These are phyloP conservation scores for Sutorius eximius DNA, from an alignment of 1,284 basidiomycete species.

Conservation along the genomic window DNA sequence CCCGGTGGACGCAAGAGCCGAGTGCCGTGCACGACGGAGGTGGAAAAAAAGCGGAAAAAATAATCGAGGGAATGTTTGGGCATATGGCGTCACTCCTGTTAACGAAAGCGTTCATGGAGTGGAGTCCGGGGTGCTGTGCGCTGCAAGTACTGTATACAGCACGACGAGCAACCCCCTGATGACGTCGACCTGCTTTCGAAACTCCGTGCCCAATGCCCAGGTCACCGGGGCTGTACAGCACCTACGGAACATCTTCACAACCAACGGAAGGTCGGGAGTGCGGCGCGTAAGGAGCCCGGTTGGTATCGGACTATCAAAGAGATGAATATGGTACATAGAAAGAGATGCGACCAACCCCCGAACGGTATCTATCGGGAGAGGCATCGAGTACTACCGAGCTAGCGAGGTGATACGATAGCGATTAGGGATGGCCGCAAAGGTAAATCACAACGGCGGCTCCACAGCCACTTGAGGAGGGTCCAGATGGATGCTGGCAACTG, in stretches of 20 bases:
- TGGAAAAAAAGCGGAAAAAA: background rate
- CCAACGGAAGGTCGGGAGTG: background rate
- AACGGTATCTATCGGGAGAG: conserved; percentile 1
- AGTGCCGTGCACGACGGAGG: conserved; percentile 5
- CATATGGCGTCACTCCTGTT: conserved; percentile 14
- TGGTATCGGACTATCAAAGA: conserved; percentile 2
- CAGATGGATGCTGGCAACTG: conserved; percentile 1
- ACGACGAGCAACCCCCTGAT: conserved; percentile 12
- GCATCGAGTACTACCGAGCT: background rate
- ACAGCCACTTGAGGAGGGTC: conserved; percentile 5
- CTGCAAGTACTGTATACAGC: background rate
- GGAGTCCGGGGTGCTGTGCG: conserved; percentile 5
- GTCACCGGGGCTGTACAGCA: conserved; percentile 9
- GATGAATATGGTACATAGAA: conserved; percentile 7
- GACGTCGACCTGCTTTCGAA: conserved; percentile 11
- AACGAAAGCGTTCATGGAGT: conserved; percentile 10
- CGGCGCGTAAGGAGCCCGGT: conserved; percentile 11
- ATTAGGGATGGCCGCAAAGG: conserved; percentile 14
- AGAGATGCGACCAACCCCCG: background rate
- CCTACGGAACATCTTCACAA: background rate
- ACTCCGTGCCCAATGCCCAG: conserved; percentile 4
- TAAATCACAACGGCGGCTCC: conserved; percentile 23
- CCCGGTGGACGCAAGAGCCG: conserved; percentile 12
- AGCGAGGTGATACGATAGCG: background rate
- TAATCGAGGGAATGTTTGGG: background rate